Evolutionary conservation across 306 rosid species (phyloP).

Genomic region (Trifolium pratense): DNA sequence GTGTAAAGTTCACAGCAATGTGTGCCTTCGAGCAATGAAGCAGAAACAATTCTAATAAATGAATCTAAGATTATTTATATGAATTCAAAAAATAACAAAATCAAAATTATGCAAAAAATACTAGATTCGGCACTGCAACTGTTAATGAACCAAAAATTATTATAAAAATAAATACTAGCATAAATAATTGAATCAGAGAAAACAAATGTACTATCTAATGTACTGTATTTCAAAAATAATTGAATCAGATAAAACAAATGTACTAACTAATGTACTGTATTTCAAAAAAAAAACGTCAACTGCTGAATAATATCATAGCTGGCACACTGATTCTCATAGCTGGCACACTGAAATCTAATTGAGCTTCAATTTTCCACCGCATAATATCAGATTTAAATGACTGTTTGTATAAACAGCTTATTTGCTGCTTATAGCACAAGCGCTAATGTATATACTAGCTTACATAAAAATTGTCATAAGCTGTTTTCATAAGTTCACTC

Average conservation of each 20-base stretch:
- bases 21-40: background rate
- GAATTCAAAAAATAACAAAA: too few relatives aligned
- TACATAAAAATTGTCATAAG: too few relatives aligned
- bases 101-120: background rate
- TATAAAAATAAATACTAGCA: background rate
- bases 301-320: background rate
- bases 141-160: background rate
- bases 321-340: background rate
- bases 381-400: background rate
- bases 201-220: conserved; percentile 8
- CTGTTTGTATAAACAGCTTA: background rate
- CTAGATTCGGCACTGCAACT: background rate
- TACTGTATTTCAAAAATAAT: too few relatives aligned
- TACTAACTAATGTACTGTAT: background rate
- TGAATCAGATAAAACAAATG: conserved; percentile 17
- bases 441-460: too few relatives aligned
- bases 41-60: too few relatives aligned
- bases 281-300: background rate
- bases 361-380: conserved; percentile 22
- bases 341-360: background rate
- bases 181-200: conserved; percentile 22
- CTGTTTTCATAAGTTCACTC: too few relatives aligned
- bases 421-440: too few relatives aligned
- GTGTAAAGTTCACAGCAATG: background rate
- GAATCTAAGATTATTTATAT: too few relatives aligned